phyloP scores from a whole-genome alignment of 805 yeast genomes.

The Suhomyces vadensis region DNA sequence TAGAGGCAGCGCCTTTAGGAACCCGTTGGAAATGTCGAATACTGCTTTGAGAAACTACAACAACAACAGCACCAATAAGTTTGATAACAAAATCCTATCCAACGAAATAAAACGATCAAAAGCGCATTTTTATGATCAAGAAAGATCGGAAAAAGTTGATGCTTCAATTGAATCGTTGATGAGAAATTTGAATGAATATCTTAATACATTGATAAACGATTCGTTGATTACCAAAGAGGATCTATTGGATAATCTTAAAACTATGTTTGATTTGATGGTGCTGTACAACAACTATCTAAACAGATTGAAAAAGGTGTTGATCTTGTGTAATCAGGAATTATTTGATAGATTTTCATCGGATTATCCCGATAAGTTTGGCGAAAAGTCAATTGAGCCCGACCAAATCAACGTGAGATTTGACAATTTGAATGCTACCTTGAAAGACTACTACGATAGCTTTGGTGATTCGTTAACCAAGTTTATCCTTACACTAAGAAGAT shows the following conservation, averaged over 20 bases:
- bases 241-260: slow-evolving; percentile 48
- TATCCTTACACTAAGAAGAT: slow-evolving; percentile 44
- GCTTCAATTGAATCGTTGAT: slow-evolving; percentile 36
- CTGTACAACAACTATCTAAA: slow-evolving; percentile 50
- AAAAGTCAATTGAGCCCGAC: slow-evolving; percentile 38
- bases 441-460: slow-evolving; percentile 46
- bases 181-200: slow-evolving; percentile 50
- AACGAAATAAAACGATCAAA: slow-evolving; percentile 6
- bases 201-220: slow-evolving; percentile 64
- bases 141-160: slow-evolving; percentile 15
- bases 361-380: slow-evolving; percentile 38
- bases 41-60: slow-evolving; percentile 12
- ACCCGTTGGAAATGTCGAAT: not conserved
- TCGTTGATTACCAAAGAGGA: slow-evolving; percentile 64
- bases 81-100: slow-evolving; percentile 20
- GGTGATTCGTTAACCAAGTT: slow-evolving; percentile 47
- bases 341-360: slow-evolving; percentile 36
- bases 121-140: not conserved
- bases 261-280: slow-evolving; percentile 47
- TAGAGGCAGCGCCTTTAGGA: not conserved
- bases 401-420: slow-evolving; percentile 42
- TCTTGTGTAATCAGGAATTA: slow-evolving; percentile 50
- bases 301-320: slow-evolving; percentile 56
- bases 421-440: slow-evolving; percentile 42
- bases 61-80: slow-evolving; percentile 23